These are phyloP conservation scores for Zizania palustris DNA, from an alignment of 202 grass and related monocot species.

Conservation along the genomic window DNA sequence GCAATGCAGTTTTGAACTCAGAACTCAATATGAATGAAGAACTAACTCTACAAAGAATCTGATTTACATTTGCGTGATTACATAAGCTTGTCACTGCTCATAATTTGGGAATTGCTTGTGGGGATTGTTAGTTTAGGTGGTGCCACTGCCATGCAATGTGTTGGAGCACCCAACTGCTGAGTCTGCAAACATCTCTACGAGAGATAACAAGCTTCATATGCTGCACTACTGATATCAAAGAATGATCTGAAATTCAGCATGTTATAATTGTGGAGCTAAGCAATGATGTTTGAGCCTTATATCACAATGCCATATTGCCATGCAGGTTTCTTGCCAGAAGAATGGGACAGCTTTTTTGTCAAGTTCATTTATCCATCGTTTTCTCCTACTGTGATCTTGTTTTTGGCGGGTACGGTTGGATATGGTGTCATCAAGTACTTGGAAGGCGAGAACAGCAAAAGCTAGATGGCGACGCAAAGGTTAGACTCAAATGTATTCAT, in stretches of 20 bases:
- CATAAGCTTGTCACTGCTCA: too few relatives aligned
- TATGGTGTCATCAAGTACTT: conserved; percentile 93
- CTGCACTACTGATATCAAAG: neutral
- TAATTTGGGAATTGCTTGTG: too few relatives aligned
- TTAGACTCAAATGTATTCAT: conserved; percentile 20
- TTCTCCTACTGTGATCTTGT: conserved; percentile 85
- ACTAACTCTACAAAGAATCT: too few relatives aligned
- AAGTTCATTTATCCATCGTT: conserved; percentile 92
- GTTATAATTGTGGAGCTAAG: conserved; percentile 18
- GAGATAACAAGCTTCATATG: too few relatives aligned
- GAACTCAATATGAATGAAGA: too few relatives aligned
- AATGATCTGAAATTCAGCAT: neutral
- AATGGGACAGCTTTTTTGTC: conserved; percentile 84
- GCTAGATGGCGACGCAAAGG: conserved; percentile 36
- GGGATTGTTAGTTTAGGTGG: too few relatives aligned
- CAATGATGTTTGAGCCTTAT: conserved; percentile 10
- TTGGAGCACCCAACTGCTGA: too few relatives aligned
- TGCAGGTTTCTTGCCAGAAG: conserved; percentile 85
- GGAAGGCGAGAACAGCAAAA: conserved; percentile 82
- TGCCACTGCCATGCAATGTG: too few relatives aligned
- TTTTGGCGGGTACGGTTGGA: conserved; percentile 65
- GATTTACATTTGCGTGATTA: too few relatives aligned
- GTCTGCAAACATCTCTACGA: too few relatives aligned
- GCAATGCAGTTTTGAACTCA: too few relatives aligned
- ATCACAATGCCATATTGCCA: conserved; percentile 12